Conservation (phyloP, 2,329 filamentous ascomycete species). For the Calonectria montana region DNA sequence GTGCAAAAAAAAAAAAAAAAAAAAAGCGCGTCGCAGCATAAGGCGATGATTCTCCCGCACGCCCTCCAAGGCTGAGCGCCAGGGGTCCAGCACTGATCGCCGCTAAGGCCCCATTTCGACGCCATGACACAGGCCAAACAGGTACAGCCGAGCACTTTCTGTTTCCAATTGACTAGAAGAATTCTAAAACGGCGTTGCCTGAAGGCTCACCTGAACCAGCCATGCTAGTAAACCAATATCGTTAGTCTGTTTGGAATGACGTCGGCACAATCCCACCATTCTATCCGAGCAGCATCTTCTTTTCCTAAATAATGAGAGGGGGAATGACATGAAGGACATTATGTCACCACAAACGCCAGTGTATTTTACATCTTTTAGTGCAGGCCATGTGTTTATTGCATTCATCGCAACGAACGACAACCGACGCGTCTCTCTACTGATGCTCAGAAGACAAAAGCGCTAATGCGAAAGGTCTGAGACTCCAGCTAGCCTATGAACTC, state of each 20-base stretch:
- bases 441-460: background rate
- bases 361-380: background rate
- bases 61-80: background rate
- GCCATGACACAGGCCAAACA: background rate
- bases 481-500: background rate
- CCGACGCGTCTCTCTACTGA: background rate
- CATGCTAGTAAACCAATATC: background rate
- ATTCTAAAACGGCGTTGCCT: background rate
- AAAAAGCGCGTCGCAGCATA: background rate
- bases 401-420: background rate
- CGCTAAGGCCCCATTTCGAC: background rate
- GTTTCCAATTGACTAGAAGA: background rate
- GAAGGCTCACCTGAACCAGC: background rate
- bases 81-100: background rate
- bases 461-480: background rate
- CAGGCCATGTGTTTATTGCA: background rate
- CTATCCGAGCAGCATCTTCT: background rate
- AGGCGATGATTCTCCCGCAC: background rate
- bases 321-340: background rate
- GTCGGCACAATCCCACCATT: background rate
- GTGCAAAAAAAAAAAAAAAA: background rate
- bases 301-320: background rate
- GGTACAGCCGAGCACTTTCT: background rate
- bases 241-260: background rate
- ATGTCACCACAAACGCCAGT: background rate